Base-by-base conservation (phyloP, 2,329 filamentous ascomycete genomes). In the Penicillium sp. region DNA sequence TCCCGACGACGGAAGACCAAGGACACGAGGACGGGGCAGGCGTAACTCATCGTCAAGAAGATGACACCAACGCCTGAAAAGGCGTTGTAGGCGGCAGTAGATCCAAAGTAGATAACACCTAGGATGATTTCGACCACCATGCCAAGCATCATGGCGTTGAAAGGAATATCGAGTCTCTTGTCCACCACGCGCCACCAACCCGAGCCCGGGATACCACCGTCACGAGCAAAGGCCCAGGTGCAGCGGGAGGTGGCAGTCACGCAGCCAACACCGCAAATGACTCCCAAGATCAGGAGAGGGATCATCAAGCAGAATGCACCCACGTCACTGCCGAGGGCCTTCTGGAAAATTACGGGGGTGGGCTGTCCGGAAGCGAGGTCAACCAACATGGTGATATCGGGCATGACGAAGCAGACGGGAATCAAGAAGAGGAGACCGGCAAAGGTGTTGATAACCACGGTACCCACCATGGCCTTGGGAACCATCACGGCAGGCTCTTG, bases 61-160 rank as follows among this genome's bases (percentile, higher is more conserved):
- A 92, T 91, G 11, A 89, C 91, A 2, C 89, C 90, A 0, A 91
- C 88, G 45, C 89, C 88, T 0, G 89, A 91, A 72, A 92, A 92
- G n/a, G 85, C 87, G 76, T 88, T 89, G 78, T 92, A 93, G 0
- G 90, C 90, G 0, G 88, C 87, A 0, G 84, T 82, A 1, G 86
- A 89, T n/a, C 90, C 90, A 62, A 92, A 90, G 77, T 90, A 92
- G 71, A 92, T 91, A 57, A 88, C 81, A 0, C 89, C 89, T 0
- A 93, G 82, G 19, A 90, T 74, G 63, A 86, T 89, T 70, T 90
- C 87, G 49, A 92, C 83, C 0, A 81, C 69, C 0, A 88, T 88
- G 0, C 87, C 89, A 2, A 93, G 78, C 4, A 85, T 75, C 16
- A 92, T 79, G 0, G 86, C 88, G 78, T 82, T 85, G 7, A 93